These are phyloP conservation scores for Phytophthora idaei DNA, from an alignment of 352 stramenopile species.

Conservation along the genomic window DNA sequence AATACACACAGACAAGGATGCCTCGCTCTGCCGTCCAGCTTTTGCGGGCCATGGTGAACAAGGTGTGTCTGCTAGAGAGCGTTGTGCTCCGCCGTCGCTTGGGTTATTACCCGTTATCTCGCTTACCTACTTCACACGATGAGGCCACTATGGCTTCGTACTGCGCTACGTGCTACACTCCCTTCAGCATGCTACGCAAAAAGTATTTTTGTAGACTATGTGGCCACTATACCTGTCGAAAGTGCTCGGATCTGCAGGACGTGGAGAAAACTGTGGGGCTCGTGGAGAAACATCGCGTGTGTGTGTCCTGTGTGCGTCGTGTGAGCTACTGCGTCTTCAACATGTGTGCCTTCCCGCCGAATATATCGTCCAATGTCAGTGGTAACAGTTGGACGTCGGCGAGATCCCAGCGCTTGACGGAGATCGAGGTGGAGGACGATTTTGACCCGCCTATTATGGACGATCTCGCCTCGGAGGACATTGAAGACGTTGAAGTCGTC, in stretches of 20 bases:
- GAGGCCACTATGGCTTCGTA: conserved; percentile 34
- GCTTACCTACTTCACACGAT: conserved; percentile 25
- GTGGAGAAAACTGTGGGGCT: conserved; percentile 52
- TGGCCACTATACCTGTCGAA: conserved; percentile 56
- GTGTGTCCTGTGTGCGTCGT: conserved; percentile 48
- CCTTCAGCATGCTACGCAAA: conserved; percentile 55
- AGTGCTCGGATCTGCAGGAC: conserved; percentile 52
- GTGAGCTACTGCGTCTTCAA: conserved; percentile 63
- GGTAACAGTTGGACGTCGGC: conserved; percentile 29
- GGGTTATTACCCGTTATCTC: conserved; percentile 51
- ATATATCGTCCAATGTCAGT: conserved; percentile 27
- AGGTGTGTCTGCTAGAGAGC: conserved; percentile 44
- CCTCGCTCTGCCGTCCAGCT: conserved; percentile 47
- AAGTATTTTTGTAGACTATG: conserved; percentile 65
- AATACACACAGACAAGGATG: conserved; percentile 28
- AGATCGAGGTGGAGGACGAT: conserved; percentile 30
- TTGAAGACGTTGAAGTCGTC: conserved; percentile 45
- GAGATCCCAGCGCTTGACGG: conserved; percentile 20
- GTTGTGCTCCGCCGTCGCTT: conserved; percentile 60
- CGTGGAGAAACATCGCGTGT: conserved; percentile 54
- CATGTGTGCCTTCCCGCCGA: conserved; percentile 37
- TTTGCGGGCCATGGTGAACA: conserved; percentile 49
- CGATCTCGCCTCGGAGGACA: conserved; percentile 37
- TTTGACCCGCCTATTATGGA: conserved; percentile 45
- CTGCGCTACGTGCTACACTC: conserved; percentile 50